phyloP scores from a whole-genome alignment of 2,329 filamentous ascomycete species.

The Hymenoscyphus fructigenus region DNA sequence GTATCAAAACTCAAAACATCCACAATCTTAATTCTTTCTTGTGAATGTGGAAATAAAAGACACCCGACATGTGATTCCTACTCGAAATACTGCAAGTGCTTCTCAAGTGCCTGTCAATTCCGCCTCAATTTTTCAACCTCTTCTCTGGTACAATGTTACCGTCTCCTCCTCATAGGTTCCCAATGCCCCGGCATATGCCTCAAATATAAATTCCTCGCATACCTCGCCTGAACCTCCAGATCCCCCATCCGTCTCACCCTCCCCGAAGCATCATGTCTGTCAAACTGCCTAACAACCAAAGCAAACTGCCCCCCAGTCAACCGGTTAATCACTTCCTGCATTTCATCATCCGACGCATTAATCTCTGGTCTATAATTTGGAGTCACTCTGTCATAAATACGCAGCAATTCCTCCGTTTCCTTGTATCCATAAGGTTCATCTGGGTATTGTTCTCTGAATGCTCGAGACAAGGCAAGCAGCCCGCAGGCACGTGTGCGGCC shows the following conservation, averaged over 20 bases:
- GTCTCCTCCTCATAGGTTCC: not conserved
- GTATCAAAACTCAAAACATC: not conserved
- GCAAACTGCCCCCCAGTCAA: not conserved
- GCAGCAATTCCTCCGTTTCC: not conserved
- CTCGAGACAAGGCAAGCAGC: not conserved
- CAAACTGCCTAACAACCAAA: not conserved
- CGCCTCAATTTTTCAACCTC: no score
- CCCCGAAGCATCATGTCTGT: not conserved
- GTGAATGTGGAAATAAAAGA: no score
- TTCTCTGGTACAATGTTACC: not conserved
- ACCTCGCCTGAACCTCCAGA: not conserved
- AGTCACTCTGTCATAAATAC: not conserved
- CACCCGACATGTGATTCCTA: no score
- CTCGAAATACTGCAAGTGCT: no score
- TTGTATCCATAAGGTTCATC: not conserved
- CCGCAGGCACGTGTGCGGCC: not conserved
- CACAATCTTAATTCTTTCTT: not conserved
- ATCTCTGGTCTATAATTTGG: not conserved
- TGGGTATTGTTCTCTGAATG: conserved; percentile 5
- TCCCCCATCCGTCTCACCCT: not conserved
- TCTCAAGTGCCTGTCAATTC: no score
- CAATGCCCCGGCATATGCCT: conserved; percentile 6
- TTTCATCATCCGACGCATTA: conserved; percentile 5
- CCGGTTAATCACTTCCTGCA: not conserved
- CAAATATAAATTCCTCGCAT: not conserved